phyloP scores from a whole-genome alignment of 768 basidiomycete genomes.

The Lactifluus hygrophoroides region DNA sequence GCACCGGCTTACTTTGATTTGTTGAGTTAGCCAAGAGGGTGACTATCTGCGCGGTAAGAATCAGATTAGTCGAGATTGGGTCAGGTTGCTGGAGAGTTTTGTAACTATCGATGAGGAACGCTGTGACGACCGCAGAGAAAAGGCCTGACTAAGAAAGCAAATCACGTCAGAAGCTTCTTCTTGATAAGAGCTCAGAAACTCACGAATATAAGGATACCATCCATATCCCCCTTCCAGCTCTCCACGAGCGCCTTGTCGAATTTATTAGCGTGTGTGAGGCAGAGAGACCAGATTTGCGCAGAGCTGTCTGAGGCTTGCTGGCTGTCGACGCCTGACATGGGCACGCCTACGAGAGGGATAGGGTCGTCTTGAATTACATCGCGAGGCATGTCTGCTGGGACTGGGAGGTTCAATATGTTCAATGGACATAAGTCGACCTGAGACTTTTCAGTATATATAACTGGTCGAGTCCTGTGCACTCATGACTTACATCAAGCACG shows the following conservation, averaged over 20 bases:
- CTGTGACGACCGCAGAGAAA: conserved; percentile 15
- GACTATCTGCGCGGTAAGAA: neutral
- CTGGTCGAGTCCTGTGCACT: too few species aligned
- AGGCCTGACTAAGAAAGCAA: conserved; percentile 13
- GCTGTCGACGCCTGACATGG: neutral
- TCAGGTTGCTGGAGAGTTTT: conserved; percentile 10
- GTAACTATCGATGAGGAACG: conserved; percentile 16
- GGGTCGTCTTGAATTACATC: too few species aligned
- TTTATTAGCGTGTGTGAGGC: conserved; percentile 11
- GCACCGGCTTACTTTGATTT: neutral
- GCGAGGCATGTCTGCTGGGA: too few species aligned
- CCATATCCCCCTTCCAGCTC: conserved; percentile 18
- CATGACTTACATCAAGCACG: too few species aligned
- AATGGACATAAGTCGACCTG: too few species aligned
- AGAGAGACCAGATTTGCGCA: conserved; percentile 12
- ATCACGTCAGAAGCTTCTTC: neutral
- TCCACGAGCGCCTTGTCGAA: conserved; percentile 11
- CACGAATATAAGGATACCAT: conserved; percentile 20
- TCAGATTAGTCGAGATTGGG: neutral
- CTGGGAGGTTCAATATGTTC: too few species aligned
- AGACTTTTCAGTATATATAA: too few species aligned
- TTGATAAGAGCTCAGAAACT: neutral
- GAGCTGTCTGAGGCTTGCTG: neutral
- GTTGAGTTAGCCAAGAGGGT: neutral
- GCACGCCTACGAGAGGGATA: too few species aligned